Base-by-base conservation (phyloP, 768 basidiomycete genomes). In the Rubroboletus satanas region DNA sequence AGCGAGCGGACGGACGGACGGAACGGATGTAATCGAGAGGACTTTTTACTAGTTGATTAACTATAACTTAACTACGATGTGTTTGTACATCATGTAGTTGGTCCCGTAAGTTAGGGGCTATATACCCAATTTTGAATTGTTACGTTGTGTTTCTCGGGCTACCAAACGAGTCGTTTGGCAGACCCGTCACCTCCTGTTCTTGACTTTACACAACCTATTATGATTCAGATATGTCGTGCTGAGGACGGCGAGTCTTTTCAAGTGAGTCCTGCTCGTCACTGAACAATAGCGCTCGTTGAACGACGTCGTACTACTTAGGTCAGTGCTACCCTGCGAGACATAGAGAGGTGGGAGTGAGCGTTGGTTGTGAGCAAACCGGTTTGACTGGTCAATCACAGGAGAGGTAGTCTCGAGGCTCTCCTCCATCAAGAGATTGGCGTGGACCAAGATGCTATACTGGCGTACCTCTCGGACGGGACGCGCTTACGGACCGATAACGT, bases 391-490 rank as follows among this genome's bases (percentile, higher is more conserved):
- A 35, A 7, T 28, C 48, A 28, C 49, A 92, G 89, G 60, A 75
- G 73, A 33, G 84, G 82, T 37, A 84, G 77, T 61, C 75, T 93
- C n/a, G 89, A 92, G 61, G 55, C 72, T 9, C 90, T 91, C 59
- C 66, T 93, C 9, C 79, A 84, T 41, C 80, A 85, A 64, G 84
- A 90, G 63, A 85, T 83, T 42, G 86, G 86, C 8, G 75, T 91
- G 17, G 83, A 85, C 46, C 79, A 82, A 59, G 84, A 87, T 44
- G 81, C 82, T 23, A 77, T 87, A 10, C 74, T 93, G 32, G 88
- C 88, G 2, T 93, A 90, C 70, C 77, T 91, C 31, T 83, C 90
- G 6, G 90, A 93, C 66, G 90, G 90, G 4, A 79, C 83, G 42
- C 81, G 91, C 49, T 71, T 93, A 21, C 82, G 81, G 18, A 84